Percentiles rank a stretch among this genome's conserved stretches.
Conservation (phyloP, 306 rosid species). For the Phaseolus lunatus region DNA sequence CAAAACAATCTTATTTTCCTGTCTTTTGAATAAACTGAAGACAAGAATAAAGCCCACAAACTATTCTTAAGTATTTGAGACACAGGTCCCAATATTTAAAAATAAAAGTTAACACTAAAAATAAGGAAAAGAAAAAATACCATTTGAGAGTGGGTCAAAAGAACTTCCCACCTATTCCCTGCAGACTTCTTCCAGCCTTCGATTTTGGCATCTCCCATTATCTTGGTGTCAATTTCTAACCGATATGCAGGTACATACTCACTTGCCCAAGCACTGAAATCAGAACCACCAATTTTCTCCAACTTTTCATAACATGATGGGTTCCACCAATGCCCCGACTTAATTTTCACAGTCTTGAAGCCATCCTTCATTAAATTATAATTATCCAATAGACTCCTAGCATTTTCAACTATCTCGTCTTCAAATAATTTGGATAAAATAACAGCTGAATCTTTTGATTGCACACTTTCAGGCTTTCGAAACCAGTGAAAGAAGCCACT, state of each 20-base stretch:
- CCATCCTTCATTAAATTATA: constrained; percentile 59
- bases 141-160: constrained; percentile 97
- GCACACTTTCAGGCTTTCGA: constrained; percentile 58
- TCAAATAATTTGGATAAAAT: constrained; percentile 70
- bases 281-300: constrained; percentile 90
- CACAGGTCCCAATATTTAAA: neutral
- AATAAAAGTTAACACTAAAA: constrained; percentile 1
- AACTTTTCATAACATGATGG: constrained; percentile 63
- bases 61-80: constrained; percentile 22
- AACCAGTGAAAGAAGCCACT: constrained; percentile 68
- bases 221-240: constrained; percentile 72
- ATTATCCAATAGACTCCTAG: constrained; percentile 67
- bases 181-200: constrained; percentile 80
- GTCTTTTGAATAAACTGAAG: neutral
- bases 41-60: constrained; percentile 19
- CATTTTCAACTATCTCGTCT: constrained; percentile 82
- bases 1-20: constrained; percentile 1
- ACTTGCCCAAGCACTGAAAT: constrained; percentile 81
- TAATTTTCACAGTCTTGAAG: constrained; percentile 49
- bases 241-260: constrained; percentile 81
- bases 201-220: constrained; percentile 59
- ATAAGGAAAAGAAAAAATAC: constrained; percentile 63
- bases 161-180: constrained; percentile 80
- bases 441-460: constrained; percentile 73
- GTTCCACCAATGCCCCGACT: constrained; percentile 71